Conservation (phyloP, 768 basidiomycete species). For the Hemileccinum impolitum region DNA sequence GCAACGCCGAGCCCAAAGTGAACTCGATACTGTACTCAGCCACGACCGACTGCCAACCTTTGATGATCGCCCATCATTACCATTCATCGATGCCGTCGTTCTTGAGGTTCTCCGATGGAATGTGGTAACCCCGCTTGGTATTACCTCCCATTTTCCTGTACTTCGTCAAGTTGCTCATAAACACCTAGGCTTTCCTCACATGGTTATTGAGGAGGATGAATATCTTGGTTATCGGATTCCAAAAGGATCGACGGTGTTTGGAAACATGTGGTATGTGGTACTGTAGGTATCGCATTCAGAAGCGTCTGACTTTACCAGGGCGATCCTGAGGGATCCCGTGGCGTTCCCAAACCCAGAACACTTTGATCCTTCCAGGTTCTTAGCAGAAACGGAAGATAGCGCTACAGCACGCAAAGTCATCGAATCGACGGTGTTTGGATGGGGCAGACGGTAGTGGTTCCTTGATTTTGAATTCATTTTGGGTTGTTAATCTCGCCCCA, state of each 20-base stretch:
- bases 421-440: background rate
- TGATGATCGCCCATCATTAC: background rate
- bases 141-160: background rate
- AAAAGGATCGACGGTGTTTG: slow-evolving; percentile 36
- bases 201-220: slow-evolving; percentile 31
- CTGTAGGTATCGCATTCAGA: background rate
- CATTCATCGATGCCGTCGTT: background rate
- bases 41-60: background rate
- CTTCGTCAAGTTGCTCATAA: background rate
- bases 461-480: too few relatives aligned
- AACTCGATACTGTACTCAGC: background rate
- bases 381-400: background rate
- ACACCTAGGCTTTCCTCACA: background rate
- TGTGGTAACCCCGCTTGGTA: background rate
- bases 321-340: too few relatives aligned
- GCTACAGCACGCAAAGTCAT: background rate
- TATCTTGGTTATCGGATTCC: slow-evolving; percentile 40
- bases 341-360: too few relatives aligned
- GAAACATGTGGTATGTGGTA: slow-evolving; percentile 37
- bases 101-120: background rate
- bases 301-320: too few relatives aligned
- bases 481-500: too few relatives aligned
- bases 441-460: background rate
- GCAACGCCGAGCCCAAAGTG: background rate
- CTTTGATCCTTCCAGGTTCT: too few relatives aligned